Base-by-base conservation (phyloP, 176 grass and related monocot species). In the Rhynchospora breviuscula region DNA sequence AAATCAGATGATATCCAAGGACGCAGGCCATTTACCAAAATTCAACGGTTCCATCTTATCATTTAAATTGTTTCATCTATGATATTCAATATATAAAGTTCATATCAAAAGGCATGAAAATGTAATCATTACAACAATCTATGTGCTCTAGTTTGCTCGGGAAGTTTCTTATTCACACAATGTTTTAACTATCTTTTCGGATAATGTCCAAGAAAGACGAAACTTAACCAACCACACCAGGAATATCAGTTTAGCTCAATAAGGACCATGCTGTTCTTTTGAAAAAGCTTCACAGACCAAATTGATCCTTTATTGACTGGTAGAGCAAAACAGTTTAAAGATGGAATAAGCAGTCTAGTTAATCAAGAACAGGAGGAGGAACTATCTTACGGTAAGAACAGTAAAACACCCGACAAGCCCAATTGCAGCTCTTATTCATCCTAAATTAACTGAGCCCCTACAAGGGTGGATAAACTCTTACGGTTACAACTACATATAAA, bases 101-200 rank as follows among this genome's bases (percentile, higher is more conserved):
- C 21, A 15, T 26, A 21, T 11, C 54, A 56, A 33, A 29, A 56
- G 48, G 49, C 23, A 3, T 49, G 22, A 49, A 53, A 48, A 19
- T 8, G 18, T 31, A 7, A 75, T 6, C 4, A 51, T 22, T 48
- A 13, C 35, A 40, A 4, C 44, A 15, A 12, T 11, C 10, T 7
- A 13, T 26, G 64, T 40, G 33, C 64, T 26, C 46, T 75, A 75
- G 21, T 75, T 75, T 75, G 19, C 14, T 72, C 25, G 7, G 10
- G 52, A 9, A 75, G 19, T 75, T 51, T 75, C 70, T 75, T 46
- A 74, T 74, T 11, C 5, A 7, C 5, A 14, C 47, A 14, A 52
- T 59, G 15, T 49, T 67, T 74, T 48, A 74, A 74, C 43, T 51
- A 74, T 17, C 46, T 74, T 74, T 74, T 74, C 70, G 25, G 19